Base-by-base conservation (phyloP, 2,329 filamentous ascomycete genomes). In the Alternaria burnsii region DNA sequence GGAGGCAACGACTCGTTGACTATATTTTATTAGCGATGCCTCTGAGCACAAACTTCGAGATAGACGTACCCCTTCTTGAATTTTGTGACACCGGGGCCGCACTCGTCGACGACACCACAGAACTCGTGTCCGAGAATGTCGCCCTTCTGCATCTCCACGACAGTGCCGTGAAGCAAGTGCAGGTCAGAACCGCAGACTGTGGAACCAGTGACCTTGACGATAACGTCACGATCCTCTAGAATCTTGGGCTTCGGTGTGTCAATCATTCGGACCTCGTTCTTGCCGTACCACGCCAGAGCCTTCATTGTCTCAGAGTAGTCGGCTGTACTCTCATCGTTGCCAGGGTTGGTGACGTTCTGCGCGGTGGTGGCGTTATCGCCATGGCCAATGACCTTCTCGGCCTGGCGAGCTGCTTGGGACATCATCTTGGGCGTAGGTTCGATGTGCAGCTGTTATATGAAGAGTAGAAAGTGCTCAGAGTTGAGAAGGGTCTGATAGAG, bases 261-360 rank as follows among this genome's bases (percentile, higher is more conserved):
- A 50, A 88, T 84, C 18, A 96, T 82, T 72, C 91, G 80, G 47
- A 97, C 91, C 30, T 83, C 87, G 71, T 93, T 91, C 82, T 94
- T 95, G 53, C 91, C 91, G 78, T 90, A 88, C 93, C 93, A 97
- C 2, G 86, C 86, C 14, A 96, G 80, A 0, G 93, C 93, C 77
- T 92, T 90, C 91, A 97, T 95, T 16, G 79, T 90, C 69, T 88
- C 85, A 32, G 74, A 75, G 20, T 82, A 77, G 59, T 89, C 83
- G 5, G 82, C 81, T 1, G 79, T 68, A 51, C 67, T 63, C 28
- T 65, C 53, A 9, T 66, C 68, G 53, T 72, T 69, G 24, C 68
- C 82, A n/a, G 90, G 91, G 66, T 89, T 89, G 61, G 86, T 82
- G 48, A 94, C 82, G 71, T 95, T 88, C 63, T 94, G 91, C 16